Evolutionary conservation across 192 early-diverging fungal species (phyloP), one percentile per base, ranked within the genome.

Genomic region (Coemansia aciculifera): DNA sequence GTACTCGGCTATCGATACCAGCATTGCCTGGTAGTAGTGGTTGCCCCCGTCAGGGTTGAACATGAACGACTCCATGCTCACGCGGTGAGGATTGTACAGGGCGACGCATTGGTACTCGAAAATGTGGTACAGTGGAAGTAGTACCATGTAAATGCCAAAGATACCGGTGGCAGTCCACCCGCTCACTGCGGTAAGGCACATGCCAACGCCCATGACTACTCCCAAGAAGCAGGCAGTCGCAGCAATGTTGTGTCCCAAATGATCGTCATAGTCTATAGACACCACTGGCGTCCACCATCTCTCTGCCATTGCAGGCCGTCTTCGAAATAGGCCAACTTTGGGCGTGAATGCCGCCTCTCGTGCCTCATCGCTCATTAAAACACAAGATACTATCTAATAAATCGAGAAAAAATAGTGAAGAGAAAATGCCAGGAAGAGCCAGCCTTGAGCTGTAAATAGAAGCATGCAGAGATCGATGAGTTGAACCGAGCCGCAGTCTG

Each of bases 101-200:
- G 94, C 95, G 17, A 94, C 95, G 8, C 87, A 81, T 19, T 95
- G 59, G 67, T 98, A 98, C 75, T 98, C 96, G 23, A 93, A 74
- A 23, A 88, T 78, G 71, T 98, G 96, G 71, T 96, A 98, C 10
- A 89, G 44, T 3, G 88, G 84, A 2, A 96, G 75, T 3, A 86
- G 69, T 2, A 78, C 77, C 15, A 94, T 56, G 68, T 89, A 95
- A 37, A 91, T 43, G 49, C 92, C 92, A 46, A 94, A 69, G 73
- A 68, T 75, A 67, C 82, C 72, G 0, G 62, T 13, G 23, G 78
- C 64, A 6, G 61, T 63, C 60, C 68, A 72, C 9, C 72, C 66
- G 19, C 67, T 44, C 5, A 71, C 62, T 9, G 79, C 71, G 48
- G 85, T 62, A 42, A 79, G 60, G 21, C 64, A 23, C 84, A 71